Evolutionary conservation across 208 protist genomes (phyloP).

Genomic region (Crithidia sp.): DNA sequence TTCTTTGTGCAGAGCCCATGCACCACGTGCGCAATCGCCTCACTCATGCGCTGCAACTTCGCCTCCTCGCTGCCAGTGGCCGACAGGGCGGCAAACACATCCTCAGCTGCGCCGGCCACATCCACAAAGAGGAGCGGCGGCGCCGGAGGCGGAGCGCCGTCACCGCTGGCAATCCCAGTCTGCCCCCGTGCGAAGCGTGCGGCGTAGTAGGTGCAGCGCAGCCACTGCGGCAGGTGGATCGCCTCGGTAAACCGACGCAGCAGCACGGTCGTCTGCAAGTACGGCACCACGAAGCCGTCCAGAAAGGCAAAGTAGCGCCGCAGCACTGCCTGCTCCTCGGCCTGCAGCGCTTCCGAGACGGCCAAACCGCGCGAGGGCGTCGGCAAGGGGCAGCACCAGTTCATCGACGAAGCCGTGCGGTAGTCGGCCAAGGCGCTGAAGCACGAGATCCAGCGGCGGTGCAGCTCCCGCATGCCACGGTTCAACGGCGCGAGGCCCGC

Average conservation of each 20-base stretch:
- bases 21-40: constrained; percentile 19
- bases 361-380: constrained; percentile 14
- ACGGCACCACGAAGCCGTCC: constrained; percentile 36
- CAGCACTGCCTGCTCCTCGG: constrained; percentile 25
- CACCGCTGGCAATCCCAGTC: constrained; percentile 2
- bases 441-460: constrained; percentile 38
- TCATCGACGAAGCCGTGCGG: constrained; percentile 23
- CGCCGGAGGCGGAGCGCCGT: not conserved
- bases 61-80: constrained; percentile 1
- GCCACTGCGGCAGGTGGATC: constrained; percentile 39
- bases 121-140: constrained; percentile 9
- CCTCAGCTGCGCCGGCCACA: not conserved
- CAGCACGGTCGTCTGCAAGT: constrained; percentile 42
- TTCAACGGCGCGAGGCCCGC: constrained; percentile 32
- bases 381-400: constrained; percentile 23
- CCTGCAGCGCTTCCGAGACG: not conserved
- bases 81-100: not conserved
- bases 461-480: constrained; percentile 34
- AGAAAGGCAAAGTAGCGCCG: constrained; percentile 38
- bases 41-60: constrained; percentile 11
- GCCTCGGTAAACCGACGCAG: constrained; percentile 46
- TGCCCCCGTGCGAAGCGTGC: constrained; percentile 18
- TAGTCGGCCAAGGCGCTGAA: constrained; percentile 39
- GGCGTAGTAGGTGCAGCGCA: constrained; percentile 35
- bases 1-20: not conserved